Conservation (phyloP, 768 basidiomycete species). For the Pleurotus eryngii region DNA sequence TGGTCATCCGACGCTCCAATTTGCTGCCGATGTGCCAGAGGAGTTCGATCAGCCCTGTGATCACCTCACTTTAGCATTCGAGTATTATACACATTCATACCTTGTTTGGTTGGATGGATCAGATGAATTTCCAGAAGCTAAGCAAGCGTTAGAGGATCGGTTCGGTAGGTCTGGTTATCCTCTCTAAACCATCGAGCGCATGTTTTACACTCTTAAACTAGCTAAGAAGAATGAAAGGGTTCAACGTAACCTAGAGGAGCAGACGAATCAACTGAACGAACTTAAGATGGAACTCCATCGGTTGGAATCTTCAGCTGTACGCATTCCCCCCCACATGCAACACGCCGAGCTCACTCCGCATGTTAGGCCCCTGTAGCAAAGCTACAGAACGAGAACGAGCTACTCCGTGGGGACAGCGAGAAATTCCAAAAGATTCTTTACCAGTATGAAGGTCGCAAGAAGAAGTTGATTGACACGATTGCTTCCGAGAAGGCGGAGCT, state of each 20-base stretch:
- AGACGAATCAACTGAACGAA: conserved; percentile 43
- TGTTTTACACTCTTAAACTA: conserved; percentile 23
- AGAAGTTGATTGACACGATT: conserved; percentile 65
- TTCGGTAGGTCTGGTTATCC: conserved; percentile 52
- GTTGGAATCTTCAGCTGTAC: conserved; percentile 61
- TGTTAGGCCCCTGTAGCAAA: conserved; percentile 59
- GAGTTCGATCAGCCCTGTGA: conserved; percentile 75
- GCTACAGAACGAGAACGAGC: conserved; percentile 57
- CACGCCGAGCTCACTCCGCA: background rate
- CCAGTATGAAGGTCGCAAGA: conserved; percentile 66
- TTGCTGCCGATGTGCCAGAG: conserved; percentile 56
- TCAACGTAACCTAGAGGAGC: conserved; percentile 58
- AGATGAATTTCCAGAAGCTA: conserved; percentile 69
- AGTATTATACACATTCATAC: conserved; percentile 69
- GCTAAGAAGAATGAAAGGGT: conserved; percentile 73
- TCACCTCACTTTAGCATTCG: conserved; percentile 74
- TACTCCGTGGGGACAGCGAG: conserved; percentile 68
- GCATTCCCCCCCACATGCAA: background rate
- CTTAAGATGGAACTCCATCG: conserved; percentile 52
- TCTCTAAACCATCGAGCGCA: background rate
- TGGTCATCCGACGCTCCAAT: conserved; percentile 66
- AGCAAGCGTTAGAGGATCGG: conserved; percentile 66
- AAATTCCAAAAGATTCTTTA: conserved; percentile 77
- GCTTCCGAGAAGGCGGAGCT: conserved; percentile 67
- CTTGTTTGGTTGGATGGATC: conserved; percentile 61